phyloP scores from a whole-genome alignment of 2,329 filamentous ascomycete species.

The Fusarium sp. region DNA sequence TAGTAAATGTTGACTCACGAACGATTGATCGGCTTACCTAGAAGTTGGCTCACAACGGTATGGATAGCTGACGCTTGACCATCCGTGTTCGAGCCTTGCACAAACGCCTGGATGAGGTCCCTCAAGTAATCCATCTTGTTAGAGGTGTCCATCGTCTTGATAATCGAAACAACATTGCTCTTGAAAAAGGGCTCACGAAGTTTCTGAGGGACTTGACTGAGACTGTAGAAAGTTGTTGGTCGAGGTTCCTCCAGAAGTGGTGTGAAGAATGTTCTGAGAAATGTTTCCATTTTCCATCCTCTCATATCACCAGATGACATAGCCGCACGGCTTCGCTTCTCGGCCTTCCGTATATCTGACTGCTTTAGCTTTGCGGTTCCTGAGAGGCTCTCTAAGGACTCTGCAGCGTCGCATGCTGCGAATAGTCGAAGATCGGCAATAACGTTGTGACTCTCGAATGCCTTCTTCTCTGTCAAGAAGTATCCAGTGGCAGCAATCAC shows the following conservation, averaged over 20 bases:
- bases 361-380: slow-evolving; percentile 46
- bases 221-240: slow-evolving; percentile 51
- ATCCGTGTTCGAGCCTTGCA: slow-evolving; percentile 49
- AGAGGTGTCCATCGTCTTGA: slow-evolving; percentile 49
- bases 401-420: slow-evolving; percentile 52
- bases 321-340: slow-evolving; percentile 51
- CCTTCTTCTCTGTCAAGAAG: slow-evolving; percentile 50
- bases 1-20: slow-evolving; percentile 1
- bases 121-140: slow-evolving; percentile 56
- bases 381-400: slow-evolving; percentile 40
- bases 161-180: slow-evolving; percentile 51
- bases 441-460: slow-evolving; percentile 43
- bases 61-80: slow-evolving; percentile 61
- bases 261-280: slow-evolving; percentile 56
- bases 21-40: slow-evolving; percentile 48
- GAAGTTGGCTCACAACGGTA: slow-evolving; percentile 56
- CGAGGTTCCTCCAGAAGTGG: slow-evolving; percentile 50
- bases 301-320: slow-evolving; percentile 54
- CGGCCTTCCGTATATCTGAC: slow-evolving; percentile 52
- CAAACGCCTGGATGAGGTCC: slow-evolving; percentile 53
- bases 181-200: slow-evolving; percentile 51
- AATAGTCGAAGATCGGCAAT: slow-evolving; percentile 48
- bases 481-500: slow-evolving; percentile 46
- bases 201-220: slow-evolving; percentile 48
- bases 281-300: slow-evolving; percentile 61